Conservation (phyloP, 108 stramenopile species). For the Mediolabrus comicus region DNA sequence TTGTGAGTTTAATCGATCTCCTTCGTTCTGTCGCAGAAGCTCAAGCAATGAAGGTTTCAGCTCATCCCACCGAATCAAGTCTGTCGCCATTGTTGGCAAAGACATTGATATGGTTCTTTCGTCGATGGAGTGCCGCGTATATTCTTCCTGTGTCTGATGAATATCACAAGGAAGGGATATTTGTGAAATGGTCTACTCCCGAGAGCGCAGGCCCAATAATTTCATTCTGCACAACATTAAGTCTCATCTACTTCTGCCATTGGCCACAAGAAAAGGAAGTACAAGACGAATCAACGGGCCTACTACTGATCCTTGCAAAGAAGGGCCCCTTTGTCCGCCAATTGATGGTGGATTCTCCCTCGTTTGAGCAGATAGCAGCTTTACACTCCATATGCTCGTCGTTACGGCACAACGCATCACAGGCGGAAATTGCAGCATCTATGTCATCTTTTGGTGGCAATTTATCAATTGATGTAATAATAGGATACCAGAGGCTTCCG, state of each 20-base stretch:
- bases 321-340: conserved; percentile 50
- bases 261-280: conserved; percentile 87
- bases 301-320: conserved; percentile 63
- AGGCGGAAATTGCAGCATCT: conserved; percentile 46
- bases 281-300: conserved; percentile 53
- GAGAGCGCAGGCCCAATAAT: conserved; percentile 60
- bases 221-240: conserved; percentile 67
- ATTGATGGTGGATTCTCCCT: conserved; percentile 52
- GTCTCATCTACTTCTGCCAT: conserved; percentile 75
- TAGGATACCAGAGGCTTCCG: conserved; percentile 74
- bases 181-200: conserved; percentile 54
- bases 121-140: conserved; percentile 79
- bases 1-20: conserved; percentile 51
- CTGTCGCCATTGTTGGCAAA: conserved; percentile 80
- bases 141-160: conserved; percentile 55
- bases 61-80: conserved; percentile 51
- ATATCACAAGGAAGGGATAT: conserved; percentile 50
- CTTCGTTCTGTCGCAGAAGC: conserved; percentile 64
- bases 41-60: conserved; percentile 65
- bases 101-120: conserved; percentile 75
- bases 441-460: conserved; percentile 40
- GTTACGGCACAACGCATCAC: conserved; percentile 59
- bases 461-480: conserved; percentile 46
- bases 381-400: conserved; percentile 67
- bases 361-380: conserved; percentile 62